Percentiles rank a stretch among this genome's conserved stretches.
phyloP scores from a whole-genome alignment of 352 stramenopile genomes.

The Peronospora farinosa region DNA sequence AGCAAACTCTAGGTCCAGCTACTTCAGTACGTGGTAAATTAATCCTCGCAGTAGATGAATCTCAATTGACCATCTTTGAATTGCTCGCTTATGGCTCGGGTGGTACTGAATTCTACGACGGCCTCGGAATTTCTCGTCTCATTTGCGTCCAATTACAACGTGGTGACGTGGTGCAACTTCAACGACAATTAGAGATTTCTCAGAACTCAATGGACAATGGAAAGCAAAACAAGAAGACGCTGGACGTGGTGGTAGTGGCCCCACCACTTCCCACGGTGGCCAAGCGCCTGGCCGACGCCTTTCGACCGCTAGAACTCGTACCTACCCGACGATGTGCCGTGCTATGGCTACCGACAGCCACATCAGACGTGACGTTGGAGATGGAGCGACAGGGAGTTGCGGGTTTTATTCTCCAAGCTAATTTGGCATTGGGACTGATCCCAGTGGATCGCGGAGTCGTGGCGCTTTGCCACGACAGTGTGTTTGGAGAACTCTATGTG shows the following conservation, averaged over 20 bases:
- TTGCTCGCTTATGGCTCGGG: slow-evolving; percentile 59
- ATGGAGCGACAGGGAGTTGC: slow-evolving; percentile 70
- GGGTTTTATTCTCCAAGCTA: slow-evolving; percentile 43
- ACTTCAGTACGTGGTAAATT: slow-evolving; percentile 11
- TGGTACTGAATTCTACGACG: slow-evolving; percentile 57
- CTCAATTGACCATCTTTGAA: slow-evolving; percentile 55
- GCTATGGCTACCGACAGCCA: slow-evolving; percentile 56
- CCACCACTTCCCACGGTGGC: slow-evolving; percentile 42
- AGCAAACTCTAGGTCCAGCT: slow-evolving; percentile 6
- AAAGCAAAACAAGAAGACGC: slow-evolving; percentile 11
- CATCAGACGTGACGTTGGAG: slow-evolving; percentile 53
- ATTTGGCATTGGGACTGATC: slow-evolving; percentile 52
- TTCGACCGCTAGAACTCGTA: slow-evolving; percentile 30
- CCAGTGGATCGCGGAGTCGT: slow-evolving; percentile 50
- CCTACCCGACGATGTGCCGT: slow-evolving; percentile 31
- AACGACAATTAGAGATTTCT: slow-evolving; percentile 33
- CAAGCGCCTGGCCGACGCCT: slow-evolving; percentile 42
- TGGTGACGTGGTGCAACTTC: slow-evolving; percentile 27
- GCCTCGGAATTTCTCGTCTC: slow-evolving; percentile 43
- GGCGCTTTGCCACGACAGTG: slow-evolving; percentile 56
- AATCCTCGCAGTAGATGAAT: slow-evolving; percentile 48
- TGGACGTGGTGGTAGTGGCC: slow-evolving; percentile 46
- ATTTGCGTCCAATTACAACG: slow-evolving; percentile 35
- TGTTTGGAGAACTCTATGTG: slow-evolving; percentile 29
- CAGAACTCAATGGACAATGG: slow-evolving; percentile 12